Conservation (phyloP, 225 moss, liverwort and hornwort species). For the Marchantia paleacea region DNA sequence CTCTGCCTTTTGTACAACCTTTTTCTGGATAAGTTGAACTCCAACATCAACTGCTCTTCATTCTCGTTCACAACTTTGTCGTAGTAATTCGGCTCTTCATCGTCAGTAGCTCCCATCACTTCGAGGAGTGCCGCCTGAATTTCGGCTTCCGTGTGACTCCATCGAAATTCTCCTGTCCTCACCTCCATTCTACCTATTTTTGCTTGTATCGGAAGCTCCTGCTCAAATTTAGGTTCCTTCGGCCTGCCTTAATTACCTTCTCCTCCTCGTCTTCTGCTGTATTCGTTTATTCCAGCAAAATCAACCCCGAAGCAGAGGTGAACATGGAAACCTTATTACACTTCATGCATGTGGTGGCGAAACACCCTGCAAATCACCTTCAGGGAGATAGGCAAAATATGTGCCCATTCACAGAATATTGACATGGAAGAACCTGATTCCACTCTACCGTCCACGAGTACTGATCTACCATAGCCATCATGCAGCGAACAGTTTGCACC, state of each 20-base stretch:
- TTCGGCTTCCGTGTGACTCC: background rate
- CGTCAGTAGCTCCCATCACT: background rate
- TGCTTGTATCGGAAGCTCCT: background rate
- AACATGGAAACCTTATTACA: too few species aligned
- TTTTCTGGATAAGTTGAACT: background rate
- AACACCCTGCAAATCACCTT: too few species aligned
- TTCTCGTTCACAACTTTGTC: background rate
- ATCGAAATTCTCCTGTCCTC: background rate
- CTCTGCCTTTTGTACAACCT: background rate
- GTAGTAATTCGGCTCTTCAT: conserved; percentile 2
- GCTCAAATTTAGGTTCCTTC: background rate
- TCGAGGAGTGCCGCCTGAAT: background rate
- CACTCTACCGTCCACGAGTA: too few species aligned
- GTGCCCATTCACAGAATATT: too few species aligned
- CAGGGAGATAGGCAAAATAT: too few species aligned
- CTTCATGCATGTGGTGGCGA: too few species aligned
- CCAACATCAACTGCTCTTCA: background rate
- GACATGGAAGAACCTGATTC: too few species aligned
- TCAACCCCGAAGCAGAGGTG: too few species aligned
- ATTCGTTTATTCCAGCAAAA: too few species aligned
- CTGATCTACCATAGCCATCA: too few species aligned
- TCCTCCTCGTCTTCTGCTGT: background rate
- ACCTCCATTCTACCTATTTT: background rate
- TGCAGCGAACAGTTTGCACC: too few species aligned
- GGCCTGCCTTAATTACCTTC: background rate